These are phyloP conservation scores for Erythrobasidium hasegawianum DNA, from an alignment of 1,284 basidiomycete genomes.

Conservation along the genomic window DNA sequence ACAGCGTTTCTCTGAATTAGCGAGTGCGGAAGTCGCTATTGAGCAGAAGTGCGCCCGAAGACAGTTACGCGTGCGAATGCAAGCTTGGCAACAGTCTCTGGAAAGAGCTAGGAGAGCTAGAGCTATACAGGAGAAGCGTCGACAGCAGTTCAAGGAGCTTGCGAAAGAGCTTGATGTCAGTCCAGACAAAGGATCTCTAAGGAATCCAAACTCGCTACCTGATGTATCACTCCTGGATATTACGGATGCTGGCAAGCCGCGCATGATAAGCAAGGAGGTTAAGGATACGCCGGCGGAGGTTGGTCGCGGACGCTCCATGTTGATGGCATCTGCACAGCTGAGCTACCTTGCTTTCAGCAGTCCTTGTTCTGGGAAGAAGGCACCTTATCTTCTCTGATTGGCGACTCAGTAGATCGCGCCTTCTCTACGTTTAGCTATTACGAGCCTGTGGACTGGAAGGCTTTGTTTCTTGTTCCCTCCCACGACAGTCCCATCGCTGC, in stretches of 20 bases:
- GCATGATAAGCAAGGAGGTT: too few relatives aligned
- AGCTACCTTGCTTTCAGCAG: too few relatives aligned
- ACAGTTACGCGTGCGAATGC: background rate
- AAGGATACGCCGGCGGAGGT: too few relatives aligned
- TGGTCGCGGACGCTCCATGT: too few relatives aligned
- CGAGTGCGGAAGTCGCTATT: background rate
- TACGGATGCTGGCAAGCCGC: background rate
- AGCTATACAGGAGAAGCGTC: constrained; percentile 5
- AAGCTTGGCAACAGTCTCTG: constrained; percentile 3
- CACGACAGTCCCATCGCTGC: constrained; percentile 6
- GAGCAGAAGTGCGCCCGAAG: background rate
- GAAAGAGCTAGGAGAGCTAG: constrained; percentile 1
- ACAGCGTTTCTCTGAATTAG: background rate
- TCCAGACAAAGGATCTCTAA: background rate
- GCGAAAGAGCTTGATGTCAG: constrained; percentile 12
- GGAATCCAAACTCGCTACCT: background rate
- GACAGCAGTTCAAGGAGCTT: constrained; percentile 6
- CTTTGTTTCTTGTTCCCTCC: constrained; percentile 8
- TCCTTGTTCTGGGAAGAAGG: constrained; percentile 8
- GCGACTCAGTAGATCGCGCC: constrained; percentile 10
- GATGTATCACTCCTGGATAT: background rate
- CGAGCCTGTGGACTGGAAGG: constrained; percentile 12
- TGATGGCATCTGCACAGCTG: too few relatives aligned
- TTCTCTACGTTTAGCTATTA: constrained; percentile 1
- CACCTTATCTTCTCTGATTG: constrained; percentile 11